phyloP scores from a whole-genome alignment of 2,329 filamentous ascomycete species.

The Spiromastix sp. region DNA sequence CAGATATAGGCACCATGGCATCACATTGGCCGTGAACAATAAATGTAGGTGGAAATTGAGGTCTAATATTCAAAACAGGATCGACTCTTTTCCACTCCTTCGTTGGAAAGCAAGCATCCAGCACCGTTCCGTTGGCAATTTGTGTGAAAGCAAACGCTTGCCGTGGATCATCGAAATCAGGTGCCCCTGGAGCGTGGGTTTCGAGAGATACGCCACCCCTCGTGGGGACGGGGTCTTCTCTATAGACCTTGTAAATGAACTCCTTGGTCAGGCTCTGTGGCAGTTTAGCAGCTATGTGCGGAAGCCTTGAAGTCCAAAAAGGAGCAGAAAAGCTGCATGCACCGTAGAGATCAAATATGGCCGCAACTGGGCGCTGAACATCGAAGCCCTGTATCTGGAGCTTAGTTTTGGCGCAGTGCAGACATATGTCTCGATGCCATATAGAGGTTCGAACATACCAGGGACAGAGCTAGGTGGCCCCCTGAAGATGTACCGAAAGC shows the following conservation, averaged over 20 bases:
- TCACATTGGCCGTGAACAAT: not conserved
- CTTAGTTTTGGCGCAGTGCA: too few species aligned
- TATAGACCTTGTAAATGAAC: slow-evolving; percentile 28
- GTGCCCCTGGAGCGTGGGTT: slow-evolving; percentile 25
- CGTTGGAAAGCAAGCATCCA: slow-evolving; percentile 22
- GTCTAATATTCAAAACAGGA: too few species aligned
- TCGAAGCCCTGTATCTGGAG: slow-evolving; percentile 26
- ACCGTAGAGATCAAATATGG: slow-evolving; percentile 35
- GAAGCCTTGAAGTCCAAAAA: slow-evolving; percentile 27
- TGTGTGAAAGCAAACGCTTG: slow-evolving; percentile 33
- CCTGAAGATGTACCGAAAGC: slow-evolving; percentile 41
- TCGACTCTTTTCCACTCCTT: slow-evolving; percentile 22
- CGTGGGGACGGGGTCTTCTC: slow-evolving; percentile 27
- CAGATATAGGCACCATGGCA: not conserved
- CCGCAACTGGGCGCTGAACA: slow-evolving; percentile 25
- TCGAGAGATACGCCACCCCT: slow-evolving; percentile 32
- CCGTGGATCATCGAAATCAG: slow-evolving; percentile 27
- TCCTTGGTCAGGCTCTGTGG: slow-evolving; percentile 16
- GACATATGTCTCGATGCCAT: too few species aligned
- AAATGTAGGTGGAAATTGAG: not conserved
- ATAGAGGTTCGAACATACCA: slow-evolving; percentile 22
- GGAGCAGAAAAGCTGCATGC: slow-evolving; percentile 29
- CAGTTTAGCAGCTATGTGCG: slow-evolving; percentile 19
- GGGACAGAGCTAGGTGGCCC: slow-evolving; percentile 35
- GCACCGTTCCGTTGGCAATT: slow-evolving; percentile 30